Conservation (phyloP, 768 basidiomycete genomes). For the Mycena sanguinolenta region DNA sequence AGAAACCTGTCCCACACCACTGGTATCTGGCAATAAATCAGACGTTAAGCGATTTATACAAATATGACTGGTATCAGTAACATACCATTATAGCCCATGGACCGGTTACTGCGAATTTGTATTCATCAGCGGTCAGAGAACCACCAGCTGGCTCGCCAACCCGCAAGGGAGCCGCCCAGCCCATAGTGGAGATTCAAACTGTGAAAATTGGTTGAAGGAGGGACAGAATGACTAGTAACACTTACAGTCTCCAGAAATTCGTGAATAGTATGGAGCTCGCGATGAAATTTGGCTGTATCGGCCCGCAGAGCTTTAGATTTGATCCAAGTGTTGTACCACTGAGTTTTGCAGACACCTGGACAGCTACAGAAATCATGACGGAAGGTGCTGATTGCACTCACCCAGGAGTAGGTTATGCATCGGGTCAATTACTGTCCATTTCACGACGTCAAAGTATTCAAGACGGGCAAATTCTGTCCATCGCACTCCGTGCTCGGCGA, state of each 20-base stretch:
- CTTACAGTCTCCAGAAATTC: conserved; percentile 30
- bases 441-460: conserved; percentile 40
- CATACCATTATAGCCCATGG: conserved; percentile 37
- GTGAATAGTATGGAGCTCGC: too few relatives aligned
- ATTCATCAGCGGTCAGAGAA: conserved; percentile 42
- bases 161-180: conserved; percentile 34
- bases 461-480: conserved; percentile 41
- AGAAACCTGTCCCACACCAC: not conserved
- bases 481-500: conserved; percentile 32
- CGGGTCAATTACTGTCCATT: too few relatives aligned
- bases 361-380: too few relatives aligned
- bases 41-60: not conserved
- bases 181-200: conserved; percentile 34
- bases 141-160: conserved; percentile 44
- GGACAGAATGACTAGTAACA: not conserved
- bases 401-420: too few relatives aligned
- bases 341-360: conserved; percentile 43
- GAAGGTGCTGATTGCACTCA: too few relatives aligned
- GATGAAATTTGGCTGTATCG: too few relatives aligned
- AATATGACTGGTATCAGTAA: not conserved
- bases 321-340: too few relatives aligned
- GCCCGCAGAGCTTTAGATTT: too few relatives aligned
- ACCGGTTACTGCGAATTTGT: conserved; percentile 36
- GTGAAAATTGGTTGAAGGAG: too few relatives aligned
- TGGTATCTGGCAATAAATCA: not conserved